Conservation (phyloP, 768 basidiomycete species). For the Krasilnikovozyma curviuscula region DNA sequence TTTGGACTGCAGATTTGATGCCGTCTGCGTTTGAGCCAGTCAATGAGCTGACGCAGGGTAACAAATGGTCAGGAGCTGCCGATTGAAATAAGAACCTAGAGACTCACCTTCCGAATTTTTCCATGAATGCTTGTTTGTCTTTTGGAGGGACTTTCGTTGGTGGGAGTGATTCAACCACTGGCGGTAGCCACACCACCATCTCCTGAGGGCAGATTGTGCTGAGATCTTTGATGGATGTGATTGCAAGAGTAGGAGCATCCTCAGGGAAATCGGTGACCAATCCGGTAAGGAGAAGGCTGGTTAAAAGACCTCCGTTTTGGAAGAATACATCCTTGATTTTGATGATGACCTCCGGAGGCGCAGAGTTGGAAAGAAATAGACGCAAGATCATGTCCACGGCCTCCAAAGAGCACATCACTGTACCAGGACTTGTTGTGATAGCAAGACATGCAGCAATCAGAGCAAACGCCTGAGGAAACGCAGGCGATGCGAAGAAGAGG, state of each 20-base stretch:
- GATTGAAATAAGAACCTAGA: background rate
- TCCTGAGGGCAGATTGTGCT: constrained; percentile 47
- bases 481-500: constrained; percentile 54
- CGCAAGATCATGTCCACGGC: constrained; percentile 54
- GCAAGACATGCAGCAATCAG: constrained; percentile 59
- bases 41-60: background rate
- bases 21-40: constrained; percentile 4
- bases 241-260: constrained; percentile 51
- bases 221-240: constrained; percentile 56
- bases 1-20: constrained; percentile 8
- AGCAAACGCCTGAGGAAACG: constrained; percentile 58
- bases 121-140: constrained; percentile 51
- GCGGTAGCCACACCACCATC: constrained; percentile 51
- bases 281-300: constrained; percentile 41
- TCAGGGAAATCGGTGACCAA: constrained; percentile 75
- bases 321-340: constrained; percentile 41
- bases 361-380: constrained; percentile 24
- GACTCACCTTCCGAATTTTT: constrained; percentile 56
- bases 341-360: constrained; percentile 32
- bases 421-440: constrained; percentile 61
- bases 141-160: constrained; percentile 39
- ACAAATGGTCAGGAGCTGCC: background rate
- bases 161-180: constrained; percentile 52
- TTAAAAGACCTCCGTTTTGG: constrained; percentile 43
- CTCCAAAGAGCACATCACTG: constrained; percentile 61